Evolutionary conservation across 345 rosid genomes (phyloP).

Genomic region (Linum lewisii): DNA sequence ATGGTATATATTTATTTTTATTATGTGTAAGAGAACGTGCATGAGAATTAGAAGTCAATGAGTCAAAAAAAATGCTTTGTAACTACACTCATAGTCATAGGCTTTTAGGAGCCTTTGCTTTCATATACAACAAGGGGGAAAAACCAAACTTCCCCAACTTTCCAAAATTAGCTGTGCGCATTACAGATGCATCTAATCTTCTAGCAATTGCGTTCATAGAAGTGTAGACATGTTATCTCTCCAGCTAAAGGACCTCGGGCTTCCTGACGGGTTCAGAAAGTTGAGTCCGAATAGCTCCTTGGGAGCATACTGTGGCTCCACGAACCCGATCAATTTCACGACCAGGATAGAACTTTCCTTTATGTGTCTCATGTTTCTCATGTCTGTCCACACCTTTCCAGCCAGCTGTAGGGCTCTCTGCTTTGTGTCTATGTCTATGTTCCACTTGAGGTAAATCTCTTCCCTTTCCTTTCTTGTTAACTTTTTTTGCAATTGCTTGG

Average conservation of each 20-base stretch:
- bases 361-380: slow-evolving; percentile 41
- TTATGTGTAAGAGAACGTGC: too few species aligned
- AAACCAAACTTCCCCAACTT: too few species aligned
- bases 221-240: slow-evolving; percentile 32
- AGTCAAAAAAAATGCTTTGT: too few species aligned
- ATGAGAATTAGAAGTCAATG: too few species aligned
- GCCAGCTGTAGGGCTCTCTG: slow-evolving; percentile 60
- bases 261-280: slow-evolving; percentile 28
- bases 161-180: too few species aligned
- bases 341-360: slow-evolving; percentile 53
- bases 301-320: slow-evolving; percentile 45
- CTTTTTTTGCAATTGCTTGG: slow-evolving; percentile 51
- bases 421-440: slow-evolving; percentile 45
- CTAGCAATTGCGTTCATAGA: too few species aligned
- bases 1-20: too few species aligned
- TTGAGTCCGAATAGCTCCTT: slow-evolving; percentile 66
- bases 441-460: slow-evolving; percentile 53
- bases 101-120: too few species aligned
- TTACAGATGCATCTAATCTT: too few species aligned
- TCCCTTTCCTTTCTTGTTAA: slow-evolving; percentile 39
- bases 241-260: slow-evolving; percentile 42
- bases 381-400: slow-evolving; percentile 40
- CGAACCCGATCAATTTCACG: slow-evolving; percentile 48
- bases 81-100: too few species aligned
- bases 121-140: too few species aligned